Base-by-base conservation (phyloP, 2,329 filamentous ascomycete genomes). In the Penicillium brasilianum region DNA sequence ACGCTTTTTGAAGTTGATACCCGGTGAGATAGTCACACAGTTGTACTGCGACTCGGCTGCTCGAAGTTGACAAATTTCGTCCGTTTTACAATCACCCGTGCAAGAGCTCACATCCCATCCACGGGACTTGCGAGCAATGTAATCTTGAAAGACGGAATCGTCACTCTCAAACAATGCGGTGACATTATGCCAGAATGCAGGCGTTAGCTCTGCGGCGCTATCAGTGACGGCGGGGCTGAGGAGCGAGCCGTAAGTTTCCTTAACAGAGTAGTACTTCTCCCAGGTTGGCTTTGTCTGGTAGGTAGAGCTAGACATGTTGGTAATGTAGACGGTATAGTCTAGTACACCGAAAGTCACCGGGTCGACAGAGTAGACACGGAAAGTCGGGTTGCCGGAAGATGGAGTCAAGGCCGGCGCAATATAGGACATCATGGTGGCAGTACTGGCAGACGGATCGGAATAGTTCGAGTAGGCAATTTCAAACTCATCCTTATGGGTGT, bases 121-220 rank as follows among this genome's bases (percentile, higher is more conserved):
- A 11, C 85, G 77, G n/a, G 76, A 79, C 66, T 83, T 83, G 56
- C 83, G 77, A 0, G 74, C 69, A 32, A 80, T 76, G 68, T 81
- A 87, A 4, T 72, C 74, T 20, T 80, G 74, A 66, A 87, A 86
- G 2, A 77, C 73, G 0, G 70, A 65, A 13, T 79, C 70, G 58
- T 84, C 70, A 8, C 59, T 66, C 64, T 83, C 80, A 32, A 87
- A 80, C 2, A 75, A 67, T 0, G 72, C 72, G 1, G 85, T 87
- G 36, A 87, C 75, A 63, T 83, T 81, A 70, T 87, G 84, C 85
- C 85, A 87, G 72, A 87, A 86, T 1, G 80, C 81, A 0, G 84
- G 81, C 1, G 82, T 84, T 43, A 88, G 78, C 65, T 87, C 79
- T 4, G 72, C 71, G 0, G 67, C 59, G 3, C 70, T 75, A 3